Conservation (phyloP, 139 green algal species). For the Picochlorum costavermella region DNA sequence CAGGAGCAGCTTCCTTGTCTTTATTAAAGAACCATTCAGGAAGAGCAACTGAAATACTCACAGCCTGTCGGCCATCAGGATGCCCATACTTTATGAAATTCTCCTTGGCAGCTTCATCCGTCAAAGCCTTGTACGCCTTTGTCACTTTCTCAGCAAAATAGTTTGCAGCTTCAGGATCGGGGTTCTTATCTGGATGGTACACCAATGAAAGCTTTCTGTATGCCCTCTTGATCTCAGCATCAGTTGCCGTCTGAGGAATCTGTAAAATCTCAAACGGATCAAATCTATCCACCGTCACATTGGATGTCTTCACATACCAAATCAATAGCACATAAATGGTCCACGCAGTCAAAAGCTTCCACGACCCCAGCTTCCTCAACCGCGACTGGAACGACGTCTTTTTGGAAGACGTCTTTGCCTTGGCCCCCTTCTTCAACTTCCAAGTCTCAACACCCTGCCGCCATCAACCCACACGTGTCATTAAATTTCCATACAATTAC, state of each 20-base stretch:
- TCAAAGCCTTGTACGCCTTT: slow-evolving; percentile 56
- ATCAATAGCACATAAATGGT: slow-evolving; percentile 16
- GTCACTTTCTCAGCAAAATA: slow-evolving; percentile 81
- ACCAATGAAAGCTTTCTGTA: slow-evolving; percentile 68
- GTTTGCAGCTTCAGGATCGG: slow-evolving; percentile 61
- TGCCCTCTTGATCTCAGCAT: slow-evolving; percentile 69
- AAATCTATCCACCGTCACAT: slow-evolving; percentile 49
- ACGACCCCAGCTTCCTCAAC: neutral
- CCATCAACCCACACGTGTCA: neutral
- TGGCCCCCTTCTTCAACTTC: slow-evolving; percentile 18
- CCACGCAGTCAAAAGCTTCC: slow-evolving; percentile 16
- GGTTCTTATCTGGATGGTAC: slow-evolving; percentile 92
- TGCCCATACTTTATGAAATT: slow-evolving; percentile 90
- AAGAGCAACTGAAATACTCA: slow-evolving; percentile 49
- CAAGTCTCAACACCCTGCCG: slow-evolving; percentile 16
- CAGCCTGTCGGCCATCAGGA: slow-evolving; percentile 69
- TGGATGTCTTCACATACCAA: slow-evolving; percentile 9
- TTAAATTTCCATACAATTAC: neutral
- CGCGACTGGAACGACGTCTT: neutral
- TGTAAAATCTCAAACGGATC: slow-evolving; percentile 86
- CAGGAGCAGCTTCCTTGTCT: slow-evolving; percentile 64
- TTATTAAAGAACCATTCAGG: slow-evolving; percentile 78
- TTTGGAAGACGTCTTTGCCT: neutral
- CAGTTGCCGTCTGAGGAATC: slow-evolving; percentile 33
- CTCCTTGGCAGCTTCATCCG: slow-evolving; percentile 58